Conservation (phyloP, 306 rosid species). For the Lagenaria siceraria region DNA sequence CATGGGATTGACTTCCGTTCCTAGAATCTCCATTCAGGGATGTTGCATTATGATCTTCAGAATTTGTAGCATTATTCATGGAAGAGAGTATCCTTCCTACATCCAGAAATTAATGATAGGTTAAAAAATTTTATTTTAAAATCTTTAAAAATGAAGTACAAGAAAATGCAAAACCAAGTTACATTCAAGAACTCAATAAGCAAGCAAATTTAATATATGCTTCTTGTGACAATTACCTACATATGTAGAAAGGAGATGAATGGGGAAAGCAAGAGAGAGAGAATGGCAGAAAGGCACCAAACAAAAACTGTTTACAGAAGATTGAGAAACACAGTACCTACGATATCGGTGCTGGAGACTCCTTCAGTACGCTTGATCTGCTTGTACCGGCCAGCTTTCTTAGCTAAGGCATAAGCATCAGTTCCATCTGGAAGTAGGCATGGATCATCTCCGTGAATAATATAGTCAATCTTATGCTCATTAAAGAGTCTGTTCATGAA, state of each 20-base stretch:
- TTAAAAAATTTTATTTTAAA: neutral
- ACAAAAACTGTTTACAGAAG: constrained; percentile 3
- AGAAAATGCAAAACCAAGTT: neutral
- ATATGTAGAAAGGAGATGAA: neutral
- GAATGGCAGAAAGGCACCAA: neutral
- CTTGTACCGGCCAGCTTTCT: constrained; percentile 94
- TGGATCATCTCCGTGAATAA: constrained; percentile 99
- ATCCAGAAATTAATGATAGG: constrained; percentile 6
- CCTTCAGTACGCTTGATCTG: constrained; percentile 99
- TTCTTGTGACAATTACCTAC: neutral
- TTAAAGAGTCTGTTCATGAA: constrained; percentile 88
- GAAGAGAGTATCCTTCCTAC: constrained; percentile 85
- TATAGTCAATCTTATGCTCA: constrained; percentile 87
- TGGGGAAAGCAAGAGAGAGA: neutral
- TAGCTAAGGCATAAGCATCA: constrained; percentile 96
- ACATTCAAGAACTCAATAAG: neutral
- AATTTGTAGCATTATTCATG: constrained; percentile 19
- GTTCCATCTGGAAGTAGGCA: constrained; percentile 99
- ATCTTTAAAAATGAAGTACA: neutral
- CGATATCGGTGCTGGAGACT: constrained; percentile 96
- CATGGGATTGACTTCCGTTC: constrained; percentile 34
- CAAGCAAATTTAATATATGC: neutral
- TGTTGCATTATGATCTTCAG: constrained; percentile 25
- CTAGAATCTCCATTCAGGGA: constrained; percentile 27
- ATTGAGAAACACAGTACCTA: constrained; percentile 61